A percentile compares a stretch with the other conserved stretches of the same genome.
Evolutionary conservation across 352 stramenopile species (phyloP).

Genomic region (Pythium coloratum): DNA sequence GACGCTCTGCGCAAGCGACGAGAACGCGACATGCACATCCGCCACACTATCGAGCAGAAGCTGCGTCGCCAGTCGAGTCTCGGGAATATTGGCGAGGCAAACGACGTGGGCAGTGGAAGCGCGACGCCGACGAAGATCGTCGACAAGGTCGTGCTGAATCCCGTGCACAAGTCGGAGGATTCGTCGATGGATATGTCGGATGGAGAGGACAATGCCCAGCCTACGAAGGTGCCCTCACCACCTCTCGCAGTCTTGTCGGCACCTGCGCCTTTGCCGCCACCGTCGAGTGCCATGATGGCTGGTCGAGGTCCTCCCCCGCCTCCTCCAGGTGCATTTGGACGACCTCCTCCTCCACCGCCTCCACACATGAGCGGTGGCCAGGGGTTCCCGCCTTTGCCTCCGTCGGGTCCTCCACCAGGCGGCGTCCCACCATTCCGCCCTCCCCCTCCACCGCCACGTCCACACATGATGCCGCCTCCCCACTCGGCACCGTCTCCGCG

Average conservation of each 20-base stretch:
- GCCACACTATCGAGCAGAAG: constrained; percentile 56
- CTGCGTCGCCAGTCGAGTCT: constrained; percentile 26
- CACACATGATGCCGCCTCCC: not conserved
- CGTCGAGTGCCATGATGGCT: not conserved
- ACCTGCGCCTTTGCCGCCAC: not conserved
- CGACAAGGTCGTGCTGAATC: constrained; percentile 5
- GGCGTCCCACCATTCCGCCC: constrained; percentile 17
- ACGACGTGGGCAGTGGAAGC: constrained; percentile 24
- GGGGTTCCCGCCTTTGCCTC: constrained; percentile 6
- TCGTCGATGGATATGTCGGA: constrained; percentile 75
- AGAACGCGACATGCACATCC: constrained; percentile 74
- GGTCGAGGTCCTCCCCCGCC: constrained; percentile 3
- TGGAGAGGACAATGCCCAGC: constrained; percentile 26
- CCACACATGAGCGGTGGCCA: constrained; percentile 16
- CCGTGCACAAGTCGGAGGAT: constrained; percentile 47
- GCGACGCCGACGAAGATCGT: constrained; percentile 10
- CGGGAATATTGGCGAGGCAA: constrained; percentile 15
- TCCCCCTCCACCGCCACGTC: constrained; percentile 18
- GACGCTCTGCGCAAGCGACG: constrained; percentile 73
- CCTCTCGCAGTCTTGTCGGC: not conserved
- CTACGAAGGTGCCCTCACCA: not conserved
- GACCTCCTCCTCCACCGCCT: constrained; percentile 1
- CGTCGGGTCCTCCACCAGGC: constrained; percentile 5
- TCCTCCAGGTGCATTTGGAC: constrained; percentile 14
- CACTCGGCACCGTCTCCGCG: constrained; percentile 15